Percentiles rank a stretch among this genome's conserved stretches.
These are phyloP conservation scores for Curvularia sp. DNA, from an alignment of 2,329 filamentous ascomycete species.

Conservation along the genomic window DNA sequence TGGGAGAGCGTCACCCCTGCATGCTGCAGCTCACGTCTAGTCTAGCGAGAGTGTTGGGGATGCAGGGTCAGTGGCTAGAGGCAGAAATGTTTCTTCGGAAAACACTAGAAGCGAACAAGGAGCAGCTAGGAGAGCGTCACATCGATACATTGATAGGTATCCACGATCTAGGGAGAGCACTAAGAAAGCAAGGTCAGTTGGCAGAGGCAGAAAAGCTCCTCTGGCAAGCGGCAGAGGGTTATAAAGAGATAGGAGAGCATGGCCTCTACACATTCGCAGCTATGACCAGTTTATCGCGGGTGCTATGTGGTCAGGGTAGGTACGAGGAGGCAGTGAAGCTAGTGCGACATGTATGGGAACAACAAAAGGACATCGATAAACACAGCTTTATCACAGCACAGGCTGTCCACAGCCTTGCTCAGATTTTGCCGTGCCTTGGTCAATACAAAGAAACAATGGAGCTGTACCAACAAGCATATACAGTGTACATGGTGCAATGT, in stretches of 20 bases:
- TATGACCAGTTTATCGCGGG: background rate
- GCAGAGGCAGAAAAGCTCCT: background rate
- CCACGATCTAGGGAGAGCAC: background rate
- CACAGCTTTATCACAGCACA: background rate
- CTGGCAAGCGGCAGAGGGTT: background rate
- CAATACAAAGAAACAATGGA: background rate
- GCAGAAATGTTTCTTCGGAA: too few relatives aligned
- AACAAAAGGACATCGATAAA: background rate
- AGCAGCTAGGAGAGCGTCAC: background rate
- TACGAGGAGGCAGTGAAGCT: background rate
- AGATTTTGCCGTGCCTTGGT: background rate
- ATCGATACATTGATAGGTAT: background rate
- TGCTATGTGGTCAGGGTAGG: background rate
- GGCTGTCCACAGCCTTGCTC: background rate
- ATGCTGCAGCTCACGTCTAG: too few relatives aligned
- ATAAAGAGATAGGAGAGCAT: background rate
- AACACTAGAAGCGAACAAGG: background rate
- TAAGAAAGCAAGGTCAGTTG: background rate
- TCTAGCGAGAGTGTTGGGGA: too few relatives aligned
- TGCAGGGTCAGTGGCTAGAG: too few relatives aligned
- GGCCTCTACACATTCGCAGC: background rate
- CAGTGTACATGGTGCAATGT: background rate
- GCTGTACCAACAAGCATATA: background rate
- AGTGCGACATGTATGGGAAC: background rate
- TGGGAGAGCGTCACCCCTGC: background rate